phyloP scores from a whole-genome alignment of 306 rosid genomes.

The Dryas octopetala region DNA sequence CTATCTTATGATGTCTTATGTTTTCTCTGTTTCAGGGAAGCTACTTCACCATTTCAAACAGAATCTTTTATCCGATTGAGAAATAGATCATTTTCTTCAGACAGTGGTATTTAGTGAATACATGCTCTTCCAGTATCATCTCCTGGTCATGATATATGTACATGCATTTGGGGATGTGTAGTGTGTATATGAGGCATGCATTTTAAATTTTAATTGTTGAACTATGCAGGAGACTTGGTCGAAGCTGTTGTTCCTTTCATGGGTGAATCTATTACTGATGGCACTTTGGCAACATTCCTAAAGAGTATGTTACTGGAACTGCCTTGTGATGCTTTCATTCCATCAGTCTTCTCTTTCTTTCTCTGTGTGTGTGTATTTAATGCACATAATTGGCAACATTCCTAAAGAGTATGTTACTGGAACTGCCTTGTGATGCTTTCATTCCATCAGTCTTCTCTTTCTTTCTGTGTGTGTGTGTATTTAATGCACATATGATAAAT shows the following conservation, averaged over 20 bases:
- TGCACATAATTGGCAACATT: constrained; percentile 34
- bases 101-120: constrained; percentile 40
- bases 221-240: constrained; percentile 45
- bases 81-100: constrained; percentile 47
- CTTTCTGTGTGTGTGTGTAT: not conserved
- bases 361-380: not conserved
- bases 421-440: constrained; percentile 1
- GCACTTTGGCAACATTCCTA: constrained; percentile 55
- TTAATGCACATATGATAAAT: not conserved
- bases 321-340: constrained; percentile 1
- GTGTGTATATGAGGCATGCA: not conserved
- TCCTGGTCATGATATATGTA: not conserved
- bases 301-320: constrained; percentile 44
- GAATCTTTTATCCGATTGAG: constrained; percentile 25
- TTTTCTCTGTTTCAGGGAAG: constrained; percentile 29
- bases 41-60: constrained; percentile 19
- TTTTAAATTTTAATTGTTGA: not conserved
- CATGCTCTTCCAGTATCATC: not conserved
- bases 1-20: not conserved
- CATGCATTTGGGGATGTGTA: not conserved
- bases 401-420: constrained; percentile 50
- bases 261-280: constrained; percentile 69
- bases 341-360: not conserved
- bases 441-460: not conserved
- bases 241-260: constrained; percentile 68